Evolutionary conservation across 2,329 filamentous ascomycete species (phyloP), one percentile per base, ranked within the genome.

Genomic region (Alternaria panax): DNA sequence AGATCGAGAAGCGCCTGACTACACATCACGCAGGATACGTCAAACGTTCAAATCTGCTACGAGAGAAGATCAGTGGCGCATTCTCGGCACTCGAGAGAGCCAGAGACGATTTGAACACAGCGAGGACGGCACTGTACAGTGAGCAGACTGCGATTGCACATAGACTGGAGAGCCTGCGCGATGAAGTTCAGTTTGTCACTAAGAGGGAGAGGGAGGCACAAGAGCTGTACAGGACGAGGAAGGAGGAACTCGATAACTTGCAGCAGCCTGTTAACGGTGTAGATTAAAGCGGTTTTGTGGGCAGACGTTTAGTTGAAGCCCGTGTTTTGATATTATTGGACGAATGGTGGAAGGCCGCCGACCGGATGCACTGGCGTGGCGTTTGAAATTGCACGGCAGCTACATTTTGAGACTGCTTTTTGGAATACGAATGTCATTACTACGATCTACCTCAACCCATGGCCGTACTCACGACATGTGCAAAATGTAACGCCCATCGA

Each of bases 1-100:
- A 94, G 78, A 82, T 96, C 1, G 93, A 98, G 80, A 97, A 97
- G 86, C 97, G 95, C 79, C 86, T 99, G n/a, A 84, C 85, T 0
- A 84, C 96, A 54, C 90, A 95, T 70, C 87, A 96, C 2, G 93
- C 93, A 24, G 95, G 95, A 14, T 99, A 99, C 80, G 89, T 93
- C 76, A 89, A 93, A 68, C 90, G 95, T 30, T 88, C 92, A 32
- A 93, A 93, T 78, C 88, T 87, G 68, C 85, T 99, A 25, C 87
- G 88, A 22, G 86, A 88, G 60, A 98, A 97, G 81, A 91, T 96
- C 63, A 79, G 80, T 18, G 91, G 93, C 65, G 92, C 92, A 1
- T 87, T 88, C 25, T 86, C 88, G 20, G 90, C 90, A 2, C 83
- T 97, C 14, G 87, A 90, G 57, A 91, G 91, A 80, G 90, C 91